These are phyloP conservation scores for Spergularia bocconei DNA, from an alignment of 148 eudicot species.

Conservation along the genomic window DNA sequence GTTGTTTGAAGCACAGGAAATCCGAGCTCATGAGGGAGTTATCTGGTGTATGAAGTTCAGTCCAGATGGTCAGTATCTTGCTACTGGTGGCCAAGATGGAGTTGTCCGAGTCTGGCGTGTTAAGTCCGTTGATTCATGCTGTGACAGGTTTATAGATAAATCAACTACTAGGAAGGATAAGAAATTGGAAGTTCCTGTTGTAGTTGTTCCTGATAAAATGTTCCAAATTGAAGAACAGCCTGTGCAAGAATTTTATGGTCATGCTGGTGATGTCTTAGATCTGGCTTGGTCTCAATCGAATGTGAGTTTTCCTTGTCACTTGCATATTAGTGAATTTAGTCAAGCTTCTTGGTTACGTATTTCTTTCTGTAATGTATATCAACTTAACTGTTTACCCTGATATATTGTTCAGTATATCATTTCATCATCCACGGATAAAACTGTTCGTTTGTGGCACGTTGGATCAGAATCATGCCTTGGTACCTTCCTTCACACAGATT, in stretches of 20 bases:
- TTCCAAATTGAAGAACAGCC: constrained; percentile 64
- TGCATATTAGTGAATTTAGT: background rate
- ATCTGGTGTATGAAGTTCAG: constrained; percentile 85
- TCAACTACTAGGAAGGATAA: constrained; percentile 9
- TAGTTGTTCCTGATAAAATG: constrained; percentile 56
- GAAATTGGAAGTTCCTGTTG: constrained; percentile 30
- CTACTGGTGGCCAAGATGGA: constrained; percentile 84
- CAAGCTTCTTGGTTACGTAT: background rate
- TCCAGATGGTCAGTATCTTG: constrained; percentile 75
- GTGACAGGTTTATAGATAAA: constrained; percentile 11
- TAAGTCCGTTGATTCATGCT: constrained; percentile 26
- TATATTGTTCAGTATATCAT: constrained; percentile 59
- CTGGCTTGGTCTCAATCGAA: constrained; percentile 76
- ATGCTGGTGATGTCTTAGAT: constrained; percentile 62
- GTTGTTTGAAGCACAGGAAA: constrained; percentile 53
- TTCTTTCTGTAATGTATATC: background rate
- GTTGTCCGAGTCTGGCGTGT: constrained; percentile 72
- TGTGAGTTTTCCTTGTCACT: constrained; percentile 39
- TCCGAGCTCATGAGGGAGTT: constrained; percentile 63
- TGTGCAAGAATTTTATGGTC: constrained; percentile 62
- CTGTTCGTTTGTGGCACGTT: constrained; percentile 78
- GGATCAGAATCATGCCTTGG: constrained; percentile 56
- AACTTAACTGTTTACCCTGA: background rate
- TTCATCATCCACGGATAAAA: constrained; percentile 74
- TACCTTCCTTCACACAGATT: constrained; percentile 62